A percentile compares a stretch with the other conserved stretches of the same genome.
Conservation (phyloP, 1,139 yeast genomes). For the Lodderomyces parapsilosis region DNA sequence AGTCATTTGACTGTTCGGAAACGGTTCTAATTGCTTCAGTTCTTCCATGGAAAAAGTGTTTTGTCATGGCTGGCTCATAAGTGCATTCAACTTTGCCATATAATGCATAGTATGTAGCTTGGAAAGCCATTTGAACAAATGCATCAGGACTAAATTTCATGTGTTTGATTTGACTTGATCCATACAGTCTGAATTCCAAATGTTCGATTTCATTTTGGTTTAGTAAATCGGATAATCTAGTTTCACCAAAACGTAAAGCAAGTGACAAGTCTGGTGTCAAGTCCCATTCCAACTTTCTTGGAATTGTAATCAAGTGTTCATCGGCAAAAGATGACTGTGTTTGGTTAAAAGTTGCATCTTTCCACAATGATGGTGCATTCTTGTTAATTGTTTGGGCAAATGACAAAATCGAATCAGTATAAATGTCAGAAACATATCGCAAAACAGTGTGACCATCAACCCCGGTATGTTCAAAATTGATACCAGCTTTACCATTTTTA, state of each 20-base stretch:
- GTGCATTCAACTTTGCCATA: slow-evolving; percentile 93
- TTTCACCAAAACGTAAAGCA: slow-evolving; percentile 87
- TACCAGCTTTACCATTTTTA: slow-evolving; percentile 90
- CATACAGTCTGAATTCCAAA: slow-evolving; percentile 73
- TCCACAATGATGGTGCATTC: slow-evolving; percentile 79
- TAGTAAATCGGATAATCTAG: slow-evolving; percentile 80
- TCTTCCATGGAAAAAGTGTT: slow-evolving; percentile 80
- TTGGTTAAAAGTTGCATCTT: slow-evolving; percentile 11
- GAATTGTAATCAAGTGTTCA: slow-evolving; percentile 56
- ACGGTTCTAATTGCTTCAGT: slow-evolving; percentile 91
- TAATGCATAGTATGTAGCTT: slow-evolving; percentile 86
- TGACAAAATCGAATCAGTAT: slow-evolving; percentile 83
- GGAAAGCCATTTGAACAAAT: slow-evolving; percentile 91
- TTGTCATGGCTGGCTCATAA: slow-evolving; percentile 96
- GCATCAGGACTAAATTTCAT: slow-evolving; percentile 95
- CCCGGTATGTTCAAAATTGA: slow-evolving; percentile 93
- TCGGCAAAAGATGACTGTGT: slow-evolving; percentile 4
- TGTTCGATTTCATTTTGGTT: slow-evolving; percentile 87
- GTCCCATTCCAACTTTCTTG: slow-evolving; percentile 88
- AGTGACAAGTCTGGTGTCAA: slow-evolving; percentile 73
- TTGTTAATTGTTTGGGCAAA: slow-evolving; percentile 83
- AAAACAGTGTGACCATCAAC: slow-evolving; percentile 94
- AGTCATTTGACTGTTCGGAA: slow-evolving; percentile 73
- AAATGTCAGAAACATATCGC: slow-evolving; percentile 84
- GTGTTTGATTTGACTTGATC: slow-evolving; percentile 74